Percentiles rank a stretch among this genome's conserved stretches.
These are phyloP conservation scores for Cenchrus purpureus DNA, from an alignment of 176 grass and related monocot species.

Conservation along the genomic window DNA sequence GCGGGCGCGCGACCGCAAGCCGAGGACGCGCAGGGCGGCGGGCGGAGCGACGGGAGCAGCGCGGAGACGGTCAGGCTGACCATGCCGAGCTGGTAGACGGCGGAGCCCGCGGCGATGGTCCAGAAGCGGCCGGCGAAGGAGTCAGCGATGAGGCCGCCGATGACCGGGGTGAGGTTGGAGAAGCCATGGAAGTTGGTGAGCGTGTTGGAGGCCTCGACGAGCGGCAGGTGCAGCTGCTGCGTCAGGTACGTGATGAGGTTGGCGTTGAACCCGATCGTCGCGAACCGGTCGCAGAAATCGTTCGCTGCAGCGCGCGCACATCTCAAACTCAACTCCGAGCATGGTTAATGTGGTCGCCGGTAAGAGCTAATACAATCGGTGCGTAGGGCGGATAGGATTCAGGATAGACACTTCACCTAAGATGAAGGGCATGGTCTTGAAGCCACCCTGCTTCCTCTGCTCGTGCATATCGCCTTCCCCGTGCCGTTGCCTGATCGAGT, in stretches of 20 bases:
- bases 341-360: neutral
- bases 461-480: neutral
- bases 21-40: conserved; percentile 16
- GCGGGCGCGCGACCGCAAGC: conserved; percentile 33
- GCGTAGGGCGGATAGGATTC: no score
- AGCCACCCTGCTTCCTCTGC: conserved; percentile 56
- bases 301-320: conserved; percentile 30
- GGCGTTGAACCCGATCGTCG: conserved; percentile 54
- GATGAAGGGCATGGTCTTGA: conserved; percentile 80
- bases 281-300: conserved; percentile 57
- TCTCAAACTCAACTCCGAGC: neutral
- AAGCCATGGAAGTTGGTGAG: conserved; percentile 69
- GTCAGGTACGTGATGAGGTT: conserved; percentile 76
- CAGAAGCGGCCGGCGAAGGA: conserved; percentile 77
- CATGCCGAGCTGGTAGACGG: conserved; percentile 74
- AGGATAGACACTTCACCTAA: conserved; percentile 37
- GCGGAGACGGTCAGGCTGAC: conserved; percentile 59
- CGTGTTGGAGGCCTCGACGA: conserved; percentile 79
- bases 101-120: conserved; percentile 52
- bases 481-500: neutral
- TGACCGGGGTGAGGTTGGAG: conserved; percentile 68
- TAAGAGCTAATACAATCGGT: no score
- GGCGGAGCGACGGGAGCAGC: conserved; percentile 44
- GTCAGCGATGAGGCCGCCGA: conserved; percentile 79
- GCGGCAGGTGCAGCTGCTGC: conserved; percentile 61